Percentiles rank a stretch among this genome's conserved stretches.
These are phyloP conservation scores for Chlorella sp. DNA, from an alignment of 139 green algal species.

Conservation along the genomic window DNA sequence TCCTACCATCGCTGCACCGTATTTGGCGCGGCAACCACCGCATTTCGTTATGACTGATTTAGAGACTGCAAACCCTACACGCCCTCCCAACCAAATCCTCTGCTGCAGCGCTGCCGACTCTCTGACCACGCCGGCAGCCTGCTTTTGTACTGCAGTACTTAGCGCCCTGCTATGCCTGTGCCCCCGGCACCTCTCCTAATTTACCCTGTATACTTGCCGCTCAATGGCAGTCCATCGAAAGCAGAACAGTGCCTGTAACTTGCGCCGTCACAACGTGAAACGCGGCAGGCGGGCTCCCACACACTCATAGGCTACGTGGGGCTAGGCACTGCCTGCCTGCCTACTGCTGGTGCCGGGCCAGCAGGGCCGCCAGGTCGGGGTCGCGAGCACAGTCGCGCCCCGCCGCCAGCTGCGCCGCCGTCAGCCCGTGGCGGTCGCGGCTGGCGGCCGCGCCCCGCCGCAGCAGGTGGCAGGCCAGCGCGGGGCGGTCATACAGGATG, in stretches of 20 bases:
- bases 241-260: too few relatives aligned
- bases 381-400: conserved; percentile 5
- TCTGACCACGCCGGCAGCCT: neutral
- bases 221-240: too few relatives aligned
- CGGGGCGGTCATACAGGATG: conserved; percentile 19
- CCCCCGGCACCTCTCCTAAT: too few relatives aligned
- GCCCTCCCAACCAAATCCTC: neutral
- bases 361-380: conserved; percentile 29
- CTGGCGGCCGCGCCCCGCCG: conserved; percentile 15
- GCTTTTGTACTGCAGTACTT: conserved; percentile 1
- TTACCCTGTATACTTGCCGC: too few relatives aligned
- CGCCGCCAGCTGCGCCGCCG: conserved; percentile 31
- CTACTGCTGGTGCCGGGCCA: neutral
- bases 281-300: too few relatives aligned
- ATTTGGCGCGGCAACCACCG: neutral
- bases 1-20: neutral
- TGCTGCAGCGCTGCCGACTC: neutral
- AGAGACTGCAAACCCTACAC: neutral
- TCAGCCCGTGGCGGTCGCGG: conserved; percentile 19
- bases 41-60: neutral
- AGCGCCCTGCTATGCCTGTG: neutral
- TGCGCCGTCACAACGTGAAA: too few relatives aligned
- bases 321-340: too few relatives aligned
- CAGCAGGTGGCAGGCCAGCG: conserved; percentile 19
- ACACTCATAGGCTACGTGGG: too few relatives aligned